Percentiles rank a stretch among this genome's conserved stretches.
phyloP scores from a whole-genome alignment of 176 grass and related monocot species.

The Oryza longistaminata region DNA sequence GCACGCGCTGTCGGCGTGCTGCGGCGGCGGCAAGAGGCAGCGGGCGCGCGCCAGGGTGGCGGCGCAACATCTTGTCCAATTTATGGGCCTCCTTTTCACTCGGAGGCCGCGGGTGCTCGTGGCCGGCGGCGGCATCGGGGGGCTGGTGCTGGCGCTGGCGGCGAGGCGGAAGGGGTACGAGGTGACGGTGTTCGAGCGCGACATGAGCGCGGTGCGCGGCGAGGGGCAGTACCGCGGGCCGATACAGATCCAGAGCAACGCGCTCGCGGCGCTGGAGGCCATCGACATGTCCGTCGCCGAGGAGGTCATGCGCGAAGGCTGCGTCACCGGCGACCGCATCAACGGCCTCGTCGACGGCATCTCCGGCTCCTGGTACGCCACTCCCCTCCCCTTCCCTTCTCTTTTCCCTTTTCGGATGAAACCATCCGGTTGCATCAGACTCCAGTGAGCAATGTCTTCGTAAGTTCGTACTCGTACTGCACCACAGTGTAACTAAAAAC shows the following conservation, averaged over 20 bases:
- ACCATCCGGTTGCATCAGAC: neutral
- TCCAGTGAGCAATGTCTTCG: neutral
- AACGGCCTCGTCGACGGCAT: conserved; percentile 97
- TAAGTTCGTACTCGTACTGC: too few species aligned
- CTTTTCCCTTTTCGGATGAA: neutral
- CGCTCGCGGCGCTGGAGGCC: conserved; percentile 81
- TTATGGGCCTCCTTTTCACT: too few species aligned
- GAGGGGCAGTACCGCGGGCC: conserved; percentile 95
- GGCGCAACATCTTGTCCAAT: too few species aligned
- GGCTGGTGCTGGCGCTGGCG: conserved; percentile 81
- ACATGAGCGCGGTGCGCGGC: conserved; percentile 82
- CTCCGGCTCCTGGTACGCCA: conserved; percentile 74
- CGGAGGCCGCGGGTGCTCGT: conserved; percentile 70
- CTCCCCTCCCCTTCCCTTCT: neutral
- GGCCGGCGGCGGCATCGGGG: conserved; percentile 89
- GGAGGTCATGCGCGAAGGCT: conserved; percentile 78
- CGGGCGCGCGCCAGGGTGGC: conserved; percentile 18
- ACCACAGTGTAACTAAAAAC: neutral
- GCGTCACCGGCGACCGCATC: conserved; percentile 95
- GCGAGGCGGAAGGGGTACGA: conserved; percentile 88
- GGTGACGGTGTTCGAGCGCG: conserved; percentile 93
- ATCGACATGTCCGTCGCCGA: conserved; percentile 85
- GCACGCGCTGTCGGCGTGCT: neutral
- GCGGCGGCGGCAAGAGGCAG: conserved; percentile 15
- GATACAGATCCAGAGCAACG: conserved; percentile 99